Evolutionary conservation across 2,329 filamentous ascomycete genomes (phyloP).

Genomic region (Xylaria sp.): DNA sequence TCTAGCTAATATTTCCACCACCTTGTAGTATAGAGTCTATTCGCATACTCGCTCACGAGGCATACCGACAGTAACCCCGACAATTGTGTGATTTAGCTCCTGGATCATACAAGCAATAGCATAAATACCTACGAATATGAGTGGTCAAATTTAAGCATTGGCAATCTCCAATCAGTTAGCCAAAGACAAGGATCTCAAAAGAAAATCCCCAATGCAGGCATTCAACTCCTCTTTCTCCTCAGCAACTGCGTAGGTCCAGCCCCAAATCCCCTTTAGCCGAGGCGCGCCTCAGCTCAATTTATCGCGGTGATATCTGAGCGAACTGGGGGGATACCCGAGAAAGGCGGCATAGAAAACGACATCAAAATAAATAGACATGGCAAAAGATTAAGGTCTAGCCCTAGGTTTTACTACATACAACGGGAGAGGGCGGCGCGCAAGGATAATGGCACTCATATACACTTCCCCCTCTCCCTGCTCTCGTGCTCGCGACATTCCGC

Average conservation of each 20-base stretch:
- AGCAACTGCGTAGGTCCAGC: background rate
- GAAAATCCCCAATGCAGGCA: background rate
- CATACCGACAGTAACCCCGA: background rate
- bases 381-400: background rate
- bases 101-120: background rate
- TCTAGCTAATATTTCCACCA: no score
- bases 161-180: conserved; percentile 10
- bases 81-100: background rate
- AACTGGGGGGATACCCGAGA: background rate
- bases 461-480: background rate
- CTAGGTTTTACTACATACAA: background rate
- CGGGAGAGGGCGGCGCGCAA: background rate
- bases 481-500: background rate
- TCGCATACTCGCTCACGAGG: no score
- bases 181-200: no score
- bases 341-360: background rate
- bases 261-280: conserved; percentile 19
- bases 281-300: conserved; percentile 4
- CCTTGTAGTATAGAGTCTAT: no score
- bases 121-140: background rate
- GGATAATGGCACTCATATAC: background rate
- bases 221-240: background rate
- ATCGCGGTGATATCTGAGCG: background rate
- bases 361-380: background rate
- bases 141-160: background rate